Evolutionary conservation across 2,329 filamentous ascomycete genomes (phyloP).

Genomic region (Colletotrichum incanum): DNA sequence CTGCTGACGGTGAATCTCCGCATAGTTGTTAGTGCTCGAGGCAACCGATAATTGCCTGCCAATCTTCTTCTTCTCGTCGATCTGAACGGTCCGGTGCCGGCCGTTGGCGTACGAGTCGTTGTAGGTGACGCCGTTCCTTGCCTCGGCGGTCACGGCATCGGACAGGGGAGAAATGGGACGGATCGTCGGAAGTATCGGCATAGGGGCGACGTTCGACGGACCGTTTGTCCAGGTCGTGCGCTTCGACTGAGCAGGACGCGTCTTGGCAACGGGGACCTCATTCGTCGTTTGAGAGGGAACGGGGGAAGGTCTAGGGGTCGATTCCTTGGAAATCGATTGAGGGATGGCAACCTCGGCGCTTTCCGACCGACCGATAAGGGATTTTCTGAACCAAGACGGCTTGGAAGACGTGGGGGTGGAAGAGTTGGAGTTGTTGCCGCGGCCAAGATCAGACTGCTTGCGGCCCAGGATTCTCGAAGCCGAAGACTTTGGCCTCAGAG

Average conservation of each 20-base stretch:
- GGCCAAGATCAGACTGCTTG: conserved; percentile 88
- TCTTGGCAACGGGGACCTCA: conserved; percentile 61
- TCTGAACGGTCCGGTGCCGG: conserved; percentile 54
- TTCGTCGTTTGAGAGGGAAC: conserved; percentile 58
- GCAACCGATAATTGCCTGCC: conserved; percentile 93
- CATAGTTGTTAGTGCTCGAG: conserved; percentile 93
- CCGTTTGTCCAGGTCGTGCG: conserved; percentile 95
- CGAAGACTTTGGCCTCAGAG: conserved; percentile 91
- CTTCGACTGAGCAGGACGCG: conserved; percentile 76
- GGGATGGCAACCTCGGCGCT: conserved; percentile 73
- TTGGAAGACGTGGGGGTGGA: conserved; percentile 79
- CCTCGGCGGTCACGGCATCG: conserved; percentile 91
- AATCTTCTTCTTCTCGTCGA: conserved; percentile 86
- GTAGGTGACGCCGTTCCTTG: conserved; percentile 74
- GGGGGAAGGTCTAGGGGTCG: conserved; percentile 62
- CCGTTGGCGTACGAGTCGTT: conserved; percentile 59
- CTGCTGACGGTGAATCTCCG: conserved; percentile 90
- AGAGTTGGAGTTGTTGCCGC: conserved; percentile 74
- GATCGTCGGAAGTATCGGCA: conserved; percentile 96
- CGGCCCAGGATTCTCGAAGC: conserved; percentile 87
- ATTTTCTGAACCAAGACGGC: conserved; percentile 97
- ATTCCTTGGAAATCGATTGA: conserved; percentile 64
- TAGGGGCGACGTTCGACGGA: conserved; percentile 84
- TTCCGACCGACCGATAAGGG: conserved; percentile 86
- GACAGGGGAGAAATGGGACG: conserved; percentile 96